A percentile compares a stretch with the other conserved stretches of the same genome.
These are phyloP conservation scores for Pseudozyma sp. DNA, from an alignment of 1,284 basidiomycete genomes.

Conservation along the genomic window DNA sequence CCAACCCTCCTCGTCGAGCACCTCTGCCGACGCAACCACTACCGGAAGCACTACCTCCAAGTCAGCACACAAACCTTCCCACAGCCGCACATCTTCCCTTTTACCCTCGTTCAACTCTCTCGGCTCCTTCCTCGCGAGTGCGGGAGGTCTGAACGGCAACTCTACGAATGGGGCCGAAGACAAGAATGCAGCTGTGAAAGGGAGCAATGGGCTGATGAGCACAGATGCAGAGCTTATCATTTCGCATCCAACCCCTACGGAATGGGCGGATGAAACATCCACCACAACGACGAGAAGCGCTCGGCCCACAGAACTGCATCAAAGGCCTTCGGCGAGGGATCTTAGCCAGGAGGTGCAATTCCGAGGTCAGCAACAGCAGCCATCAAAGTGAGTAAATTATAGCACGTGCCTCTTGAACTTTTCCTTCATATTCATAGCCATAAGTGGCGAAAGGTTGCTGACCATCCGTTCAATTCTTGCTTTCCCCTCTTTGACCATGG, in stretches of 20 bases:
- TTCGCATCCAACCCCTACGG: slow-evolving; percentile 29
- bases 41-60: not conserved
- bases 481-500: no score
- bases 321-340: not conserved
- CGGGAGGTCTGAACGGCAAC: slow-evolving; percentile 9
- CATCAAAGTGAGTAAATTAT: no score
- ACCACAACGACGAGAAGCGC: slow-evolving; percentile 6
- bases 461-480: no score
- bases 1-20: no score
- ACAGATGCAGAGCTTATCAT: slow-evolving; percentile 48
- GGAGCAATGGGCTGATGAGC: slow-evolving; percentile 1
- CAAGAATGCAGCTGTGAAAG: no score
- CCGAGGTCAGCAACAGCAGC: slow-evolving; percentile 6
- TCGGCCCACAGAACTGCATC: not conserved
- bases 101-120: slow-evolving; percentile 38
- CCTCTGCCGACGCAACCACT: not conserved
- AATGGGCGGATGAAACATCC: slow-evolving; percentile 33
- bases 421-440: no score
- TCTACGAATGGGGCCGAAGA: no score
- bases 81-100: slow-evolving; percentile 35
- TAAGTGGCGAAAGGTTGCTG: no score
- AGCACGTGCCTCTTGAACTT: no score
- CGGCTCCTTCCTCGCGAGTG: slow-evolving; percentile 35
- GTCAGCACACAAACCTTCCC: slow-evolving; percentile 8
- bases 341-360: slow-evolving; percentile 32